These are phyloP conservation scores for Golovinomyces cichoracearum DNA, from an alignment of 2,329 filamentous ascomycete species.

Conservation along the genomic window DNA sequence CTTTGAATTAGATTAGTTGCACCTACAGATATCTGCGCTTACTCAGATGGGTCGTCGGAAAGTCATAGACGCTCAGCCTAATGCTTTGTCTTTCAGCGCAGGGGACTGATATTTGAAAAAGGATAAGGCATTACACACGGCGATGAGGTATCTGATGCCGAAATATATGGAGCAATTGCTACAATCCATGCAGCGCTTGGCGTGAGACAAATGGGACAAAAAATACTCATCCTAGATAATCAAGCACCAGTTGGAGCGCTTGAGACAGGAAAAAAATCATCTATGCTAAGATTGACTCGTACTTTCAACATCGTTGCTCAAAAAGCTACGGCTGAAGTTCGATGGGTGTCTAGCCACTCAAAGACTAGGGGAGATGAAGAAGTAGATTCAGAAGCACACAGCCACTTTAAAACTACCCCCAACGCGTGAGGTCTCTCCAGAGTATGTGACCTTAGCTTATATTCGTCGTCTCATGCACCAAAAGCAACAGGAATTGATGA, in stretches of 20 bases:
- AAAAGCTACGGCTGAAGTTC: background rate
- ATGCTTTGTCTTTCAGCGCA: background rate
- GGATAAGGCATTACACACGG: background rate
- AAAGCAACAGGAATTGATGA: background rate
- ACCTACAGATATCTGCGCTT: background rate
- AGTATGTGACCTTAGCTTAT: background rate
- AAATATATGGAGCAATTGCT: background rate
- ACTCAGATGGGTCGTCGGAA: background rate
- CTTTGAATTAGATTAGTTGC: background rate
- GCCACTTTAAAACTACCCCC: background rate
- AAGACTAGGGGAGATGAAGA: background rate
- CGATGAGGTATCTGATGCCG: background rate
- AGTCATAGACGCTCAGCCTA: background rate
- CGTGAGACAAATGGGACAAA: background rate
- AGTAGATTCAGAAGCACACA: background rate
- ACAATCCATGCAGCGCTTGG: background rate
- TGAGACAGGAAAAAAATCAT: background rate
- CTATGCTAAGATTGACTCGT: conserved; percentile 4
- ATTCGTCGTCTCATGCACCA: background rate
- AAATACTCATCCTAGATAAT: background rate
- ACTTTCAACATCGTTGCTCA: background rate
- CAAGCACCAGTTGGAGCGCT: background rate
- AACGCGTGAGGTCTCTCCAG: background rate
- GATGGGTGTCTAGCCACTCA: background rate
- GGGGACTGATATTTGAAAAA: background rate